A percentile compares a stretch with the other conserved stretches of the same genome.
phyloP scores from a whole-genome alignment of 106 monocot species.

The Hemerocallis citrina region DNA sequence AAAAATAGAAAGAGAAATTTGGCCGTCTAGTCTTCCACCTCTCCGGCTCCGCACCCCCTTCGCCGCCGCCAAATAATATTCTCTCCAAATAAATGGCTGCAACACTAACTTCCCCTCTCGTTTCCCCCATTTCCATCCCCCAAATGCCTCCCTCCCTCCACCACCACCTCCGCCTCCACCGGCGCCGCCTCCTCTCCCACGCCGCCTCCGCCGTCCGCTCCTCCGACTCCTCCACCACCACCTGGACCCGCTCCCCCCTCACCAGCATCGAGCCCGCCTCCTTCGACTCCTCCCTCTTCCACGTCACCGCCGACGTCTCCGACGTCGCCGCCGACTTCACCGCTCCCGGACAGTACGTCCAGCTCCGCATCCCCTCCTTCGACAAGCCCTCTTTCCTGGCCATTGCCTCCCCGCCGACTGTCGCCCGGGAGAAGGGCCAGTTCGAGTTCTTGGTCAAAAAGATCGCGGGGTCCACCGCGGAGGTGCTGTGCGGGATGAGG shows the following conservation, averaged over 20 bases:
- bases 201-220: slow-evolving; percentile 33
- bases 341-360: slow-evolving; percentile 74
- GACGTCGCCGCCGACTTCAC: slow-evolving; percentile 43
- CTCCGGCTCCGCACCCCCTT: too few relatives aligned
- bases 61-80: too few relatives aligned
- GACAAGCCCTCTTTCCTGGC: slow-evolving; percentile 59
- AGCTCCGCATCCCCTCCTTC: slow-evolving; percentile 43
- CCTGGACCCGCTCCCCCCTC: slow-evolving; percentile 53
- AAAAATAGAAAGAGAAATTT: too few relatives aligned
- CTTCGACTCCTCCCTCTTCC: slow-evolving; percentile 60
- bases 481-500: slow-evolving; percentile 45
- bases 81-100: too few relatives aligned
- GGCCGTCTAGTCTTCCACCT: too few relatives aligned
- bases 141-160: slow-evolving; percentile 10
- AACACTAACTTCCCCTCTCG: not conserved
- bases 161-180: slow-evolving; percentile 23
- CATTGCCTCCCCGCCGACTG: slow-evolving; percentile 64
- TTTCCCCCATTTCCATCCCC: not conserved
- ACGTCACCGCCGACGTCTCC: slow-evolving; percentile 62
- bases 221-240: slow-evolving; percentile 29
- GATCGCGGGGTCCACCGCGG: slow-evolving; percentile 51
- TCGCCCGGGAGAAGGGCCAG: slow-evolving; percentile 11
- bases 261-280: slow-evolving; percentile 53
- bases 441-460: slow-evolving; percentile 78
- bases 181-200: slow-evolving; percentile 11